Evolutionary conservation across 164 flowering plant species (phyloP).

Genomic region (Vitis riparia): DNA sequence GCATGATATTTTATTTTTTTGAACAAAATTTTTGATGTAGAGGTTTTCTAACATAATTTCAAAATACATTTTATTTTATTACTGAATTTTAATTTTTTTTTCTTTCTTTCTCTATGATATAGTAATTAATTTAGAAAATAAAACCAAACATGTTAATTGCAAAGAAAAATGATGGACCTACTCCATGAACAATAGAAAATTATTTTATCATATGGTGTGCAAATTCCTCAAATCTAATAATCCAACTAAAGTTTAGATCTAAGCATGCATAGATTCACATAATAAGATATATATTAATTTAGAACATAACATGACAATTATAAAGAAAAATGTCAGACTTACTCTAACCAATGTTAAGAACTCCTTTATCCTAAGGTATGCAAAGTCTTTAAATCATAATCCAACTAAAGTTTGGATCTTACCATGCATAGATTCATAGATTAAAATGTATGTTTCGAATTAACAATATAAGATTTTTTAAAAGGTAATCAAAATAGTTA

Average conservation of each 20-base stretch:
- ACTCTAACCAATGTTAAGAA: too few relatives aligned
- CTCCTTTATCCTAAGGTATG: too few relatives aligned
- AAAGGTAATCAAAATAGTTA: not conserved
- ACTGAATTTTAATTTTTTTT: slow-evolving; percentile 20
- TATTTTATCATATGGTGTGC: slow-evolving; percentile 52
- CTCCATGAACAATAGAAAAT: slow-evolving; percentile 34
- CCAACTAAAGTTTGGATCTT: too few relatives aligned
- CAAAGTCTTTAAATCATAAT: too few relatives aligned
- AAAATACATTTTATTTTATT: too few relatives aligned
- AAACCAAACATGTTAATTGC: slow-evolving; percentile 91
- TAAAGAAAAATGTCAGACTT: too few relatives aligned
- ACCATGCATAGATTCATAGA: too few relatives aligned
- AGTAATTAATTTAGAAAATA: slow-evolving; percentile 76
- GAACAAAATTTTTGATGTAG: too few relatives aligned
- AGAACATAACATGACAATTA: too few relatives aligned
- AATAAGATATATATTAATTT: not conserved
- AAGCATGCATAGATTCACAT: slow-evolving; percentile 12
- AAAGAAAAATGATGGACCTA: slow-evolving; percentile 73
- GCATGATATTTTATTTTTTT: too few relatives aligned
- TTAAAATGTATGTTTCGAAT: too few relatives aligned
- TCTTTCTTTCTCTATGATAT: slow-evolving; percentile 85
- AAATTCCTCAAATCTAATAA: slow-evolving; percentile 76
- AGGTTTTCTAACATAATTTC: too few relatives aligned
- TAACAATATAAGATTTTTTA: not conserved
- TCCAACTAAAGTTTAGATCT: slow-evolving; percentile 88